phyloP scores from a whole-genome alignment of 257 asterid genomes.

The Ocimum tenuiflorum region DNA sequence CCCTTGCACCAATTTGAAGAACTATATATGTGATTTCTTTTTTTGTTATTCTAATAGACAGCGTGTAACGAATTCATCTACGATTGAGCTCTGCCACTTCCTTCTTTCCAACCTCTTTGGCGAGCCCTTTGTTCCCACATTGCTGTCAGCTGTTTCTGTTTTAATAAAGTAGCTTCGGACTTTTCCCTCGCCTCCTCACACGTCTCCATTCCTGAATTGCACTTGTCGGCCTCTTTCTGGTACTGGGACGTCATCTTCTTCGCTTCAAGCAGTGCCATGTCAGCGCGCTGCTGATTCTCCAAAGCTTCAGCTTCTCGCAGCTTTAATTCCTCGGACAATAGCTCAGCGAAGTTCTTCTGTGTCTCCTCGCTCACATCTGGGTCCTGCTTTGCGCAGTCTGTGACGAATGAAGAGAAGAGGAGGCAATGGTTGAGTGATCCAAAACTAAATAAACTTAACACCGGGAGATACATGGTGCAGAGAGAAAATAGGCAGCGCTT shows the following conservation, averaged over 20 bases:
- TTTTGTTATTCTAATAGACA: slow-evolving; percentile 10
- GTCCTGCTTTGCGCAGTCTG: slow-evolving; percentile 86
- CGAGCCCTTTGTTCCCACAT: slow-evolving; percentile 88
- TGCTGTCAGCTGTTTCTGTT: slow-evolving; percentile 67
- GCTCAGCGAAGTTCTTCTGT: slow-evolving; percentile 75
- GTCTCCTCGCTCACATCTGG: slow-evolving; percentile 80
- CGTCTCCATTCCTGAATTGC: slow-evolving; percentile 96
- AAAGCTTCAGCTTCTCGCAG: slow-evolving; percentile 68
- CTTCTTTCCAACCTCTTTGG: slow-evolving; percentile 84
- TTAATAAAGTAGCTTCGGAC: slow-evolving; percentile 57
- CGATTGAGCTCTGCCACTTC: slow-evolving; percentile 31
- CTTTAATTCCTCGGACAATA: slow-evolving; percentile 74
- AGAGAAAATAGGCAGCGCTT: no score
- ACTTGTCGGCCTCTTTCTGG: slow-evolving; percentile 94
- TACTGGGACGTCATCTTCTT: slow-evolving; percentile 86
- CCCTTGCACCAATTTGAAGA: not conserved
- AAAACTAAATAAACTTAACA: not conserved
- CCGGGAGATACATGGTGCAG: not conserved
- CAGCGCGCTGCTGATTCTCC: slow-evolving; percentile 80
- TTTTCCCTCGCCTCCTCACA: slow-evolving; percentile 96
- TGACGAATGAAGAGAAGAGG: slow-evolving; percentile 1
- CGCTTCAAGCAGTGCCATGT: slow-evolving; percentile 83
- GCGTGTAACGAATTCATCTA: slow-evolving; percentile 17
- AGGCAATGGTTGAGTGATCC: not conserved
- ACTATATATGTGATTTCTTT: slow-evolving; percentile 5